Conservation (phyloP, 106 monocot genomes). For the Phalaenopsis equestris region DNA sequence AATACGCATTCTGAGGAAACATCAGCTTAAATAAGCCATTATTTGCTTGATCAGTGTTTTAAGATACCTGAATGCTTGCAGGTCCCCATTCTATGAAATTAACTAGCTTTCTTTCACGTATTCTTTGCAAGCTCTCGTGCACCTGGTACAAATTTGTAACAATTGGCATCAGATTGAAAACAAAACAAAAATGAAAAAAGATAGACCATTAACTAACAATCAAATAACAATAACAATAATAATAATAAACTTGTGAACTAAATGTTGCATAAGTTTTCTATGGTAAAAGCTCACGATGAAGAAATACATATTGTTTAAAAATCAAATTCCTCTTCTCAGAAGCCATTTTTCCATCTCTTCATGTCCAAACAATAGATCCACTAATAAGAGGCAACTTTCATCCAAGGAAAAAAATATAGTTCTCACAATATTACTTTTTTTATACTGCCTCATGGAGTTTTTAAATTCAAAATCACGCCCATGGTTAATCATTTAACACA, state of each 20-base stretch:
- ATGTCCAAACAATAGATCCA: background rate
- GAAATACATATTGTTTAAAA: background rate
- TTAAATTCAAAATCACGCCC: background rate
- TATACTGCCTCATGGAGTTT: background rate
- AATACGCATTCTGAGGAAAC: background rate
- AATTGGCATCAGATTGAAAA: background rate
- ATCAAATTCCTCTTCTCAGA: background rate
- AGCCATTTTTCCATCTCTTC: background rate
- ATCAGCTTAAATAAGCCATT: background rate
- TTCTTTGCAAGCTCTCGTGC: conserved; percentile 95
- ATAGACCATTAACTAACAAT: background rate
- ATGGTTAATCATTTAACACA: background rate
- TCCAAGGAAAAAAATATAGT: background rate
- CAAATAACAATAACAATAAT: too few species aligned
- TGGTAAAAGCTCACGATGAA: background rate
- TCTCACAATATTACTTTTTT: background rate
- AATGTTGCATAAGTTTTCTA: conserved; percentile 1
- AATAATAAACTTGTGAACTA: background rate
- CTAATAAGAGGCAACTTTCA: background rate
- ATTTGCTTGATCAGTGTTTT: background rate
- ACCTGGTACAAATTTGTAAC: conserved; percentile 40
- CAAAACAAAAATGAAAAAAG: background rate
- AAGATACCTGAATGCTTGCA: conserved; percentile 91
- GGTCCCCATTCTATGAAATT: conserved; percentile 99
- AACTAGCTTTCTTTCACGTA: conserved; percentile 95